Evolutionary conservation across 2,329 filamentous ascomycete genomes (phyloP), one percentile per base, ranked within the genome.

Genomic region (Davidsoniella eucalypti): DNA sequence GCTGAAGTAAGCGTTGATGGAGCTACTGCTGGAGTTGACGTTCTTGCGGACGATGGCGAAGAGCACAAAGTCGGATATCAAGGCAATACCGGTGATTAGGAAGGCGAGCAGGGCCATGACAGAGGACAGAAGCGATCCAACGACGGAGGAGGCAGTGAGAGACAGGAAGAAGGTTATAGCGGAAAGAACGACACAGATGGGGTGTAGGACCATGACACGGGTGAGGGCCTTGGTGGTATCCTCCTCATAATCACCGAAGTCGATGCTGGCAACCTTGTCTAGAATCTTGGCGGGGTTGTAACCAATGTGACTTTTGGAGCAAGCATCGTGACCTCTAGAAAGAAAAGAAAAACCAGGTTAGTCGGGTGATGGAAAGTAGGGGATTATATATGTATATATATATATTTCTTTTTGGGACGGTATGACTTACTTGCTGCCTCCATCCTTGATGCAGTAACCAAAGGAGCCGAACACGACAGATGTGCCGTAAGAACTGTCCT

Each of bases 171-270:
- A 78, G 53, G 75, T 72, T 54, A 79, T 64, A 64, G 80, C 79
- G 56, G 69, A 65, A 2, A 80, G 60, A 50, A 65, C 75, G 53
- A 69, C 68, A n/a, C 69, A 73, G 57, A 81, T 64, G 25, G 78
- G 75, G 64, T 81, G 77, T 52, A 82, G 68, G 48, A 81, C 62
- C 74, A 81, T 75, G 54, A 74, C 72, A 55, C 67, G 65, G 40
- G 76, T 79, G 39, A 80, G 66, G 25, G 61, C 64, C 55, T 68
- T 67, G 52, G 69, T 62, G 36, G 72, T 69, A 54, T 65, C 61
- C 52, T 63, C 61, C 17, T 68, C 63, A 52, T 67, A 64, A 45
- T 61, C 56, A 54, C 66, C 67, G 60, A 72, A 70, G 37, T 62
- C 51, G 44, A 61, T 63, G 45, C 58, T 57, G 51, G 69, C 64